Conservation (phyloP, 129 eudicot genomes). For the Helianthus tuberosus region DNA sequence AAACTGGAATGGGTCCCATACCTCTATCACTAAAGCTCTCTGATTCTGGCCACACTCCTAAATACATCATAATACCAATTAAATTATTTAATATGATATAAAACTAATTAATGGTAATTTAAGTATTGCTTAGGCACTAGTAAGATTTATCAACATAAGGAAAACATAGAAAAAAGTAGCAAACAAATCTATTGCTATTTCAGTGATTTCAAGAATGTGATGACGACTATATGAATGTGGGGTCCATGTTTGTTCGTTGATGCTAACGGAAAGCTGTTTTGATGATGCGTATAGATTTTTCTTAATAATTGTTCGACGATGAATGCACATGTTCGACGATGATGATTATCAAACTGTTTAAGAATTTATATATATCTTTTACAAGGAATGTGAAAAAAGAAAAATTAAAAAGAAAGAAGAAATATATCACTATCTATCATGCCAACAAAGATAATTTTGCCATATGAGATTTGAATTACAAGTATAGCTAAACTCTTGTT, state of each 20-base stretch:
- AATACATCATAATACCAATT: constrained; percentile 18
- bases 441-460: too few species aligned
- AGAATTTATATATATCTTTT: too few species aligned
- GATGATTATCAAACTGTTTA: too few species aligned
- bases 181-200: constrained; percentile 9
- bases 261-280: neutral
- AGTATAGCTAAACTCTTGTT: neutral
- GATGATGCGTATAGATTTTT: neutral
- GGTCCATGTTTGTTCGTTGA: constrained; percentile 11
- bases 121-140: neutral
- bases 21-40: constrained; percentile 81
- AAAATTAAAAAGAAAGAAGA: too few species aligned
- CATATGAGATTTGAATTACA: neutral
- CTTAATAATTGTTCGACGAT: neutral
- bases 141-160: neutral
- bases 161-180: neutral
- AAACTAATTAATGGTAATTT: neutral
- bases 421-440: too few species aligned
- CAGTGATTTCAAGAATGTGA: neutral
- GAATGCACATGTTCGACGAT: too few species aligned
- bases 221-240: neutral
- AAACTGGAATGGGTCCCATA: constrained; percentile 73
- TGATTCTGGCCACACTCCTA: constrained; percentile 97
- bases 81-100: neutral
- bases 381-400: too few species aligned